Evolutionary conservation across 192 early-diverging fungal species (phyloP), one percentile per base, ranked within the genome.

Genomic region (Coemansia sp.): DNA sequence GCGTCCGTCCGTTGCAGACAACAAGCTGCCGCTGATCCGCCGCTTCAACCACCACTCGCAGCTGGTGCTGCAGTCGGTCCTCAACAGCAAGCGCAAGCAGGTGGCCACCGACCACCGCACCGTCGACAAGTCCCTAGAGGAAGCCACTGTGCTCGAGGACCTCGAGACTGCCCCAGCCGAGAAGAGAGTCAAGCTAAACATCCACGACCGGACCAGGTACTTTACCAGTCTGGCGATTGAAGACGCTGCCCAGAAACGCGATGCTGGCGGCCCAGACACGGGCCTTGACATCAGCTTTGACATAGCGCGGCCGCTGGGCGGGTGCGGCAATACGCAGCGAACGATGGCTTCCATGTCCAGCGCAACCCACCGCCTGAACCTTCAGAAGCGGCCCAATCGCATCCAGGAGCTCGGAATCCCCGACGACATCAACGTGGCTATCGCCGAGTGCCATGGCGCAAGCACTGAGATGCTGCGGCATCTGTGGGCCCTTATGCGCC

Each of bases 1-100:
- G 91, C 66, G 65, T 22, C 66, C 90, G 0, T 85, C 88, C 17
- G 27, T 60, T 14, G 56, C 47, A 18, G 75, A 87, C n/a, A 78
- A 76, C 12, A 78, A 89, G 36, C 51, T 67, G 39, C 80, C 90
- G 9, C 71, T 98, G 14, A 86, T 98, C 44, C 63, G 91, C 35
- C 63, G 85, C 19, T 91, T 92, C 56, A 98, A 98, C 54, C 83
- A 88, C 34, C 92, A 94, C 47, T 89, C 90, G 3, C 80, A 85
- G 58, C 69, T 84, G 5, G 85, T 96, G 3, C 59, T 98, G 44
- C 44, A 62, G 19, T 64, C 80, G 44, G 72, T 69, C 10, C 34
- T 54, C 5, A 68, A 26, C 32, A 60, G 44, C 45, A 66, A 71
- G 47, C 57, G 47, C 38, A 45, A 42, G 41, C 29, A 37, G n/a